Evolutionary conservation across 192 early-diverging fungal genomes (phyloP).

Genomic region (Backusella mclennaniae): DNA sequence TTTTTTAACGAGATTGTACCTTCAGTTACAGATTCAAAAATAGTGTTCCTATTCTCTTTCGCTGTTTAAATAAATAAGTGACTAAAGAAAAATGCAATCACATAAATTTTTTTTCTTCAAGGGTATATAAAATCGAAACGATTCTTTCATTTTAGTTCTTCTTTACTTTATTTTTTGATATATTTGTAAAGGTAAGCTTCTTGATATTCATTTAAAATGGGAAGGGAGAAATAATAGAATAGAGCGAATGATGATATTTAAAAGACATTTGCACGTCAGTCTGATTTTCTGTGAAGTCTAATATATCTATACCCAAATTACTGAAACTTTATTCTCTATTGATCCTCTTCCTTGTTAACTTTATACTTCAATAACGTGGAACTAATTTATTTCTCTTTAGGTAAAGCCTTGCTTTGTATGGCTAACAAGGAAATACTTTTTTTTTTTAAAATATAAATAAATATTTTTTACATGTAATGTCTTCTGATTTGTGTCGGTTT

Average conservation of each 20-base stretch:
- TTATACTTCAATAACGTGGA: neutral
- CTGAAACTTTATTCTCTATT: neutral
- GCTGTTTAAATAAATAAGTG: neutral
- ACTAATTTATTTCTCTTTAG: neutral
- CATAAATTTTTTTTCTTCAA: neutral
- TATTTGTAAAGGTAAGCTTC: neutral
- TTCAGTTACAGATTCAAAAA: too few relatives aligned
- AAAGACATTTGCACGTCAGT: conserved; percentile 10
- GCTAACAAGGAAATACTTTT: too few relatives aligned
- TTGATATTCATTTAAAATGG: neutral
- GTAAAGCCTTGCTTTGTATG: neutral
- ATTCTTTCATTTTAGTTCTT: neutral
- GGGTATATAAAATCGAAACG: neutral
- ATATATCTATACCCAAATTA: conserved; percentile 9
- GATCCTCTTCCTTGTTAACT: neutral
- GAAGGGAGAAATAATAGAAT: neutral
- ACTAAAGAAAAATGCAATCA: conserved; percentile 4
- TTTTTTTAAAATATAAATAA: too few relatives aligned
- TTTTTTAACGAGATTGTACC: too few relatives aligned
- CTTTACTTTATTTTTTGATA: neutral
- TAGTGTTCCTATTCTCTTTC: neutral
- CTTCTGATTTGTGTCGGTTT: too few relatives aligned
- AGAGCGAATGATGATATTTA: conserved; percentile 5
- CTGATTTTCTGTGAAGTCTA: neutral
- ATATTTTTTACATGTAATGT: too few relatives aligned